These are phyloP conservation scores for Russula brevipes DNA, from an alignment of 768 basidiomycete species.

Conservation along the genomic window DNA sequence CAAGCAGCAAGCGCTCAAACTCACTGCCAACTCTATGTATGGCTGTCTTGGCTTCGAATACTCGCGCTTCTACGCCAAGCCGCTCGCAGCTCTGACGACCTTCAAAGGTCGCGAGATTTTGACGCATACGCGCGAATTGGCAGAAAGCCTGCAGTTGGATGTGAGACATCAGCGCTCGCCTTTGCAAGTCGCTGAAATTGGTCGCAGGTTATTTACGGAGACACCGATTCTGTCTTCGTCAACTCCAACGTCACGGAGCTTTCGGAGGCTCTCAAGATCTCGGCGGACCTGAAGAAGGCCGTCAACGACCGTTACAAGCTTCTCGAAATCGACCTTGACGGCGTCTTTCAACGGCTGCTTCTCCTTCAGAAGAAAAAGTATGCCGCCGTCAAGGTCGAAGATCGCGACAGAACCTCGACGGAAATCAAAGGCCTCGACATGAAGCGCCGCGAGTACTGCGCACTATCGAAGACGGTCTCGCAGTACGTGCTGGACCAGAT, in stretches of 20 bases:
- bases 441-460: constrained; percentile 96
- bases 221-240: constrained; percentile 98
- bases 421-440: constrained; percentile 98
- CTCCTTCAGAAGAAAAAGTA: constrained; percentile 99
- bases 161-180: constrained; percentile 37
- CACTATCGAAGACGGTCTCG: constrained; percentile 86
- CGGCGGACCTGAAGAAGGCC: constrained; percentile 87
- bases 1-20: constrained; percentile 93
- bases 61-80: constrained; percentile 93
- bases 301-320: constrained; percentile 95
- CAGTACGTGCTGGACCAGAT: constrained; percentile 92
- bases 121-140: constrained; percentile 87
- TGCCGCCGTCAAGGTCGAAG: constrained; percentile 92
- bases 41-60: constrained; percentile 98
- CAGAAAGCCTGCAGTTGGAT: constrained; percentile 84
- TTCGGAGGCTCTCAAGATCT: constrained; percentile 85
- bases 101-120: constrained; percentile 97
- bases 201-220: constrained; percentile 90
- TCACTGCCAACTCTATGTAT: constrained; percentile 99
- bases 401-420: constrained; percentile 65
- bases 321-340: constrained; percentile 94
- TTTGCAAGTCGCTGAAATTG: not conserved
- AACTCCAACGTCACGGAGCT: constrained; percentile 92
- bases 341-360: constrained; percentile 86
- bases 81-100: constrained; percentile 95